Conservation (phyloP, 306 rosid genomes). For the Argentina anserina region DNA sequence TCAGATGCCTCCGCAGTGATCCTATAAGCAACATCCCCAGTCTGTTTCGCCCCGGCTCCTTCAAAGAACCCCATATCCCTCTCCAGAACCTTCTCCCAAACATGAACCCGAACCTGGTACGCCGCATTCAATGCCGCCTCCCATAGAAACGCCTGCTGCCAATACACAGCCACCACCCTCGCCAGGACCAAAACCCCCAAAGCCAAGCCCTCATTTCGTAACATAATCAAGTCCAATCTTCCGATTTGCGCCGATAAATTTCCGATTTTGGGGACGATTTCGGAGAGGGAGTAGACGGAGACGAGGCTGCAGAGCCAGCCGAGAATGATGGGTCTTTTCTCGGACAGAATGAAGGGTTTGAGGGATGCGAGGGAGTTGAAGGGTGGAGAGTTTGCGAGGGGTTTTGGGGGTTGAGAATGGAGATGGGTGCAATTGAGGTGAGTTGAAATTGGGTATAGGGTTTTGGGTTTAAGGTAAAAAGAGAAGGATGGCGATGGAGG, state of each 20-base stretch:
- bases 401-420: constrained; percentile 12
- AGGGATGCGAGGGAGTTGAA: constrained; percentile 36
- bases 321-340: constrained; percentile 39
- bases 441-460: neutral
- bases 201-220: constrained; percentile 32
- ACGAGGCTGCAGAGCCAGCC: constrained; percentile 79
- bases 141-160: constrained; percentile 83
- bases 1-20: constrained; percentile 86
- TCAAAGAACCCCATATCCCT: constrained; percentile 62
- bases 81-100: constrained; percentile 51
- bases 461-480: constrained; percentile 15
- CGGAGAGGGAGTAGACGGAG: constrained; percentile 64
- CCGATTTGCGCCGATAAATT: constrained; percentile 33
- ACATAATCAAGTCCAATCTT: constrained; percentile 8
- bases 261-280: constrained; percentile 43
- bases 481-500: constrained; percentile 22
- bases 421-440: constrained; percentile 22
- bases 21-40: constrained; percentile 75
- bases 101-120: constrained; percentile 49
- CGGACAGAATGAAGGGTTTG: constrained; percentile 46
- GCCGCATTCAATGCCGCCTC: constrained; percentile 69
- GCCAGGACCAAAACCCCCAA: constrained; percentile 45
- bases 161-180: constrained; percentile 50
- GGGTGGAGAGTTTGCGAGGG: constrained; percentile 25
- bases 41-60: constrained; percentile 34